Conservation (phyloP, 768 basidiomycete genomes). For the Macrolepiota dolichaula region DNA sequence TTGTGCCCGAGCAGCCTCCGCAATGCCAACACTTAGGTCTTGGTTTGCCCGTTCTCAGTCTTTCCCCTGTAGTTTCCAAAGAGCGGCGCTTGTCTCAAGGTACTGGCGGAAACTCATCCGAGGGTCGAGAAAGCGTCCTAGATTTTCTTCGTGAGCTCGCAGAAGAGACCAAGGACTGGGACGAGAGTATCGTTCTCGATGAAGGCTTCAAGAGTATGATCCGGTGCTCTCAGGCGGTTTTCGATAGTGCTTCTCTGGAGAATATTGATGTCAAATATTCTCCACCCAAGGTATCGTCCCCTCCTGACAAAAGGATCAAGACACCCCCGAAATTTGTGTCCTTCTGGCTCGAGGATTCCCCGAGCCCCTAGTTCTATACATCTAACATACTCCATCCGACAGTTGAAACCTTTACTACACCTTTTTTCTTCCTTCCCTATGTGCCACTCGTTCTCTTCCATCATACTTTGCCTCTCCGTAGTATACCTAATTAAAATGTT, state of each 20-base stretch:
- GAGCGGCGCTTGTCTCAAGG: background rate
- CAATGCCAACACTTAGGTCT: background rate
- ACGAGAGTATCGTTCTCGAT: slow-evolving; percentile 43
- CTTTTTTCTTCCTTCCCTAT: background rate
- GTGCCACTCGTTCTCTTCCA: background rate
- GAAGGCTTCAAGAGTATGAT: slow-evolving; percentile 45
- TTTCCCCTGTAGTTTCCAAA: background rate
- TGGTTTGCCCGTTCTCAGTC: background rate
- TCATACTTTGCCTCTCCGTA: background rate
- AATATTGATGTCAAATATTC: slow-evolving; percentile 4
- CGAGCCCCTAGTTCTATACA: background rate
- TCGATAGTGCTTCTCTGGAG: background rate
- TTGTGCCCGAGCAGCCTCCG: background rate
- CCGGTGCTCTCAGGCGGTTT: slow-evolving; percentile 22
- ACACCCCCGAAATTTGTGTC: background rate
- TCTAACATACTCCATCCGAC: background rate
- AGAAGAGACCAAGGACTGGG: slow-evolving; percentile 49
- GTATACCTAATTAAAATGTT: background rate
- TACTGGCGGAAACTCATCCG: background rate
- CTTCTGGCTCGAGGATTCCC: slow-evolving; percentile 2
- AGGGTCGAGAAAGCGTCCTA: slow-evolving; percentile 27
- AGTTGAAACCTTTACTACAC: background rate
- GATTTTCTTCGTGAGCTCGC: slow-evolving; percentile 46
- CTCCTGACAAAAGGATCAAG: background rate
- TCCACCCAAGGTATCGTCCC: background rate